Evolutionary conservation across 2,329 filamentous ascomycete species (phyloP).

Genomic region (Xylariaceae sp.): DNA sequence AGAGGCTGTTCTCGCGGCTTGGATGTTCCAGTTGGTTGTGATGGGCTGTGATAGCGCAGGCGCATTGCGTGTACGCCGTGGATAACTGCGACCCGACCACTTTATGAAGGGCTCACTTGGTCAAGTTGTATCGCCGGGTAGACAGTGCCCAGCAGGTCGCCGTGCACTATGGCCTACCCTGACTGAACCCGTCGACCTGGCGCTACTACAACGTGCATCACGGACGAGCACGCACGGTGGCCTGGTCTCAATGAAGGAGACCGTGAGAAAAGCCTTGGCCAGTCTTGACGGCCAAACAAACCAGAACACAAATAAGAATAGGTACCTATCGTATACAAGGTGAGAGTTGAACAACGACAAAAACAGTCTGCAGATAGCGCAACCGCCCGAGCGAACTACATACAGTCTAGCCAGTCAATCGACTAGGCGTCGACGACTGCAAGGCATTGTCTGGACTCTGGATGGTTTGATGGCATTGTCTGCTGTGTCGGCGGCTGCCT

Average conservation of each 20-base stretch:
- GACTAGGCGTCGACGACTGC: background rate
- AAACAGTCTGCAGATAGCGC: background rate
- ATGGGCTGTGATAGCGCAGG: no score
- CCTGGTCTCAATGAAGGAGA: conserved; percentile 11
- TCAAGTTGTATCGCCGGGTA: background rate
- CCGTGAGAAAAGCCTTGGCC: conserved; percentile 6
- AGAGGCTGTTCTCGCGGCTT: no score
- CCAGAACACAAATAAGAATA: conserved; percentile 6
- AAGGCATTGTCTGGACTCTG: background rate
- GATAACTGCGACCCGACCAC: no score
- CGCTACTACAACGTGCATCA: background rate
- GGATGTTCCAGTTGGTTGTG: no score
- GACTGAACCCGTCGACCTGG: background rate
- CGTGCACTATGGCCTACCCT: background rate
- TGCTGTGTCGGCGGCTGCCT: background rate
- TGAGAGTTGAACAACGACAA: background rate
- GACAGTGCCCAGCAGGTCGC: background rate
- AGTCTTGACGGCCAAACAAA: conserved; percentile 15
- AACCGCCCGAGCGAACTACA: conserved; percentile 5
- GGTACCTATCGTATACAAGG: no score
- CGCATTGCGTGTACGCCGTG: no score
- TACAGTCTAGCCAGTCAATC: conserved; percentile 1
- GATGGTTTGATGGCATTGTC: background rate
- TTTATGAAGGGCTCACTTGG: no score
- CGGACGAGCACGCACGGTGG: background rate